Evolutionary conservation across 2,329 filamentous ascomycete genomes (phyloP).

Genomic region (Mycosphaerella sp.): DNA sequence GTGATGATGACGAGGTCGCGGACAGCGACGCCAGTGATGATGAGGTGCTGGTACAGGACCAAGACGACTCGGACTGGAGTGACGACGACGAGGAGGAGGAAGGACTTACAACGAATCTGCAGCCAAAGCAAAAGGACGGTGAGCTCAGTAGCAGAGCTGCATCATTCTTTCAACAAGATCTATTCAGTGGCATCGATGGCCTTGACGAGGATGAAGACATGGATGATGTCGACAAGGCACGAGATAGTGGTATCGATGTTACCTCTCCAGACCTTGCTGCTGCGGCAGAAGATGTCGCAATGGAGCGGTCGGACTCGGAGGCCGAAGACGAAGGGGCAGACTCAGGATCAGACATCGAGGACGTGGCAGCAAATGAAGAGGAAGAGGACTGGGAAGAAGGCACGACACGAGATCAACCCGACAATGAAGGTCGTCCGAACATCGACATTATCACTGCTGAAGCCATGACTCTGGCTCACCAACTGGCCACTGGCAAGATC

Average conservation of each 20-base stretch:
- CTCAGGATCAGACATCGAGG: slow-evolving; percentile 28
- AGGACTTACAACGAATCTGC: slow-evolving; percentile 55
- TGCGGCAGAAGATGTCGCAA: slow-evolving; percentile 19
- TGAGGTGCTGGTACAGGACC: slow-evolving; percentile 48
- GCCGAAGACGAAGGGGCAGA: slow-evolving; percentile 14
- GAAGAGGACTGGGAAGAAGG: slow-evolving; percentile 56
- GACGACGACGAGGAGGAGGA: slow-evolving; percentile 38
- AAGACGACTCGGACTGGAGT: slow-evolving; percentile 54
- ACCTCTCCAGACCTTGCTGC: slow-evolving; percentile 28
- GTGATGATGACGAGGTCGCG: slow-evolving; percentile 52
- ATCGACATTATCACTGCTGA: slow-evolving; percentile 99
- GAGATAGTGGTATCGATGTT: slow-evolving; percentile 40
- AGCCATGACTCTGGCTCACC: slow-evolving; percentile 94
- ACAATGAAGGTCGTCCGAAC: slow-evolving; percentile 56
- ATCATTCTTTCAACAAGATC: slow-evolving; percentile 88
- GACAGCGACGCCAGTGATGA: slow-evolving; percentile 45
- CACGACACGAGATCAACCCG: slow-evolving; percentile 46
- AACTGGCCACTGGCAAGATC: slow-evolving; percentile 79
- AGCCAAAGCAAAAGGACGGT: slow-evolving; percentile 38
- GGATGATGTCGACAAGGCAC: slow-evolving; percentile 37
- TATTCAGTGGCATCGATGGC: slow-evolving; percentile 77
- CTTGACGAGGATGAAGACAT: slow-evolving; percentile 41
- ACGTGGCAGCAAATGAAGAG: slow-evolving; percentile 33
- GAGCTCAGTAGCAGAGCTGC: slow-evolving; percentile 78
- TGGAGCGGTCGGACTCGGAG: slow-evolving; percentile 10